Base-by-base conservation (phyloP, 805 yeast species). In the Myxozyma nipponensis region DNA sequence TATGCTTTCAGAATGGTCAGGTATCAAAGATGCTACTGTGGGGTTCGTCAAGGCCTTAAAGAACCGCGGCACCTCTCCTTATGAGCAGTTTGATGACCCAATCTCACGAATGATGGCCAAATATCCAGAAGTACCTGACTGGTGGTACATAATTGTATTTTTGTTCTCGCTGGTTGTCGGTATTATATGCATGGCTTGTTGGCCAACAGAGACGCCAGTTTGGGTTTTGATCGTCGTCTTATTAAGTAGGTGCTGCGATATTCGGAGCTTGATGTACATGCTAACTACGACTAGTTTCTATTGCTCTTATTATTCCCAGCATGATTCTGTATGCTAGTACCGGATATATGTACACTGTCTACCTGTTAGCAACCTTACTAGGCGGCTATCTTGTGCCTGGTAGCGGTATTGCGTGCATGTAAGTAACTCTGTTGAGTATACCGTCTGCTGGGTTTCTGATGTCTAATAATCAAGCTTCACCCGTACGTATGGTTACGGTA, bases 311-410 rank as follows among this genome's bases (percentile, higher is more conserved):
- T 42, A 69, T 83, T 42, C 89, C 89, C 4, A 70, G 80, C 23
- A 81, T 83, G 1, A 69, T 83, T 22, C 73, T 83, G 44, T 77
- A 75, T 21, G 83, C 86, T 3, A 75, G 78, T 25, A 81, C 88
- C 0, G 83, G 83, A 67, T 76, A 70, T 42, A 62, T 75, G 1
- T 75, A 82, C 52, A 84, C 84, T 6, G 68, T 81, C 55, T 79
- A 80, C 59, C 37, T 28, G 4, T 46, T 52, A 10, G 40, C 39
- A 3, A 34, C 45, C n/a, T 32, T 52, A 18, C 17, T 52, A 34
- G 46, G 46, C 1, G 52, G 56, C 3, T 52, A 37, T 15, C 22
- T 52, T 47, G 39, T 23, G 2, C 52, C 48, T 3, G 56, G 56
- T n/a, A 44, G 37, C 22, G 47, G 39, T n/a, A 15, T 49, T 5